Base-by-base conservation (phyloP, 1,139 yeast genomes). In the Kazachstania sp. region DNA sequence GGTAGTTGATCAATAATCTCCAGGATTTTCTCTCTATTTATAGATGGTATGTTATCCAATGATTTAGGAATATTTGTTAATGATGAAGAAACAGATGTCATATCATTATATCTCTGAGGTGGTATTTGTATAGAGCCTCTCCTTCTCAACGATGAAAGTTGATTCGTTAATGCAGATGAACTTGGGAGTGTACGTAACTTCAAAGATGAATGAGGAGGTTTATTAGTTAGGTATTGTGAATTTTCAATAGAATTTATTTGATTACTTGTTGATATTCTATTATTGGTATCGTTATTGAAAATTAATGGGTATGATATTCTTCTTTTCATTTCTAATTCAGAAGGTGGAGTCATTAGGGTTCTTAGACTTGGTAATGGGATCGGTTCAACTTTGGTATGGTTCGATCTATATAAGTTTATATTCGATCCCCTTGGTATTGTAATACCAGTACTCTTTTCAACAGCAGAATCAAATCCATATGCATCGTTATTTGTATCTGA, bases 1-100 rank as follows among this genome's bases (percentile, higher is more conserved):
- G 94, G 92, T 37, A 81, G 64, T 49, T 74, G 69, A 49, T 66
- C 51, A 26, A 59, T 54, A 20, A 63, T 45, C 7, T 50, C 51
- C n/a, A 46, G 39, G 5, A 61, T 47, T 35, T 61, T 64, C 15
- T 61, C 63, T 5, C 53, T 54, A 13, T 50, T 51, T 46, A 59
- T 51, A 7, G 12, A 15, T 18, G 37, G 30, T 36, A 48, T 49
- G 26, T 48, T 52, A 11, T 51, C 54, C 1, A 51, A 28, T 13
- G 13, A 28, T 39, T 29, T 26, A 36, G 42, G 44, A 15, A 39
- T 19, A 4, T 40, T 39, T 29, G 45, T 41, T 11, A 49, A 44
- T 11, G 54, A 50, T 13, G 54, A 40, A 8, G 60, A 54, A 3
- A 60, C 54, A 18, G 56, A 53, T 5, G 49, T 46, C 2, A 55